Evolutionary conservation across 805 yeast species (phyloP).

Genomic region (Cyberlindnera japonica): DNA sequence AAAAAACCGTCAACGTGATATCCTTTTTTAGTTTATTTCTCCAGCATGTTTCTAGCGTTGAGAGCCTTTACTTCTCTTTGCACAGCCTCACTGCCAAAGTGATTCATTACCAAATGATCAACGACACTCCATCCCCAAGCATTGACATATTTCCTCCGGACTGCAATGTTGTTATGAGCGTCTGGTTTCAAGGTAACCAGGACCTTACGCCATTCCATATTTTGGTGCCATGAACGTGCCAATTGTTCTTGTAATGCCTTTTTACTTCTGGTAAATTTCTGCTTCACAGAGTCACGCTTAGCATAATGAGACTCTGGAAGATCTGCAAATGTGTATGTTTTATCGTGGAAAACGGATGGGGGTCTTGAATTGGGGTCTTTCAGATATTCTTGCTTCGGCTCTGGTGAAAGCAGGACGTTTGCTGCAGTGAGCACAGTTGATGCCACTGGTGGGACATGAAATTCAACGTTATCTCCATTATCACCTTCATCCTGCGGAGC

Average conservation of each 20-base stretch:
- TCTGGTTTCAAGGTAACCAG: constrained; percentile 83
- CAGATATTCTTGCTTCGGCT: constrained; percentile 66
- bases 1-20: too few relatives aligned
- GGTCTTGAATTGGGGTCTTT: constrained; percentile 64
- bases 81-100: constrained; percentile 29
- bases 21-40: not conserved
- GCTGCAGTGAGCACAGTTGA: constrained; percentile 78
- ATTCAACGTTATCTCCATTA: constrained; percentile 18
- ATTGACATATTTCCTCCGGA: constrained; percentile 82
- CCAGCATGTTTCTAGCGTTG: not conserved
- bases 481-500: too few relatives aligned
- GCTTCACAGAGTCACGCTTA: not conserved
- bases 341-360: constrained; percentile 76
- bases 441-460: constrained; percentile 61
- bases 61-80: constrained; percentile 4
- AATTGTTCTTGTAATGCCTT: constrained; percentile 54
- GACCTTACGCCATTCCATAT: constrained; percentile 88
- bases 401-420: constrained; percentile 72
- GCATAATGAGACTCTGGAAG: constrained; percentile 53
- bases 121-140: constrained; percentile 95
- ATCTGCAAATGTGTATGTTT: constrained; percentile 61
- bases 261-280: constrained; percentile 7
- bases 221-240: constrained; percentile 84
- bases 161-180: constrained; percentile 91
- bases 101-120: constrained; percentile 67